These are phyloP conservation scores for Syzygium malaccense DNA, from an alignment of 441 rosid species.

Conservation along the genomic window DNA sequence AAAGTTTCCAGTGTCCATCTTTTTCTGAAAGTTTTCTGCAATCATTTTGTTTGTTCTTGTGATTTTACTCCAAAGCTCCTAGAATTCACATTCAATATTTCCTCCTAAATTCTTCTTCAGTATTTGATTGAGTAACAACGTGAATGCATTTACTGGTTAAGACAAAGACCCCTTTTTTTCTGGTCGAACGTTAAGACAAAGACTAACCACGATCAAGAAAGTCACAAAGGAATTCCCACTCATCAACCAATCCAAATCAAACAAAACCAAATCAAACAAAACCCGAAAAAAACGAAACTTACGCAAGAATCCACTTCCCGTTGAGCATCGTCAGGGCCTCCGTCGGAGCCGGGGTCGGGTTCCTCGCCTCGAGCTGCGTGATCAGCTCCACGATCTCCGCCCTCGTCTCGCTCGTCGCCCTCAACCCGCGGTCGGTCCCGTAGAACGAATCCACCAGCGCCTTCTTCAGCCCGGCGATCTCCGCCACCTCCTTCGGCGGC, in stretches of 20 bases:
- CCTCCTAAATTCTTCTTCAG: background rate
- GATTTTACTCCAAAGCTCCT: background rate
- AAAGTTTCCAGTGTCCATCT: background rate
- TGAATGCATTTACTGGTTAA: background rate
- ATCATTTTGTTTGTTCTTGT: background rate
- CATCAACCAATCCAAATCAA: background rate
- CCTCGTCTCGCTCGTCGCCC: slow-evolving; percentile 72
- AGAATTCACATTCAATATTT: background rate
- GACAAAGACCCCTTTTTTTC: background rate
- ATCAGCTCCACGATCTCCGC: slow-evolving; percentile 90
- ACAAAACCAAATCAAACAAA: background rate
- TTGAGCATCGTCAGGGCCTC: slow-evolving; percentile 75
- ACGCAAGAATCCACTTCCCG: slow-evolving; percentile 97
- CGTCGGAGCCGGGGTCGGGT: slow-evolving; percentile 83
- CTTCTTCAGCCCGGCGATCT: slow-evolving; percentile 55
- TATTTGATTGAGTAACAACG: background rate
- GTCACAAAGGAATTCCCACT: background rate
- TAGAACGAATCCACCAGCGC: slow-evolving; percentile 62
- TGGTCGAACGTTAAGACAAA: background rate
- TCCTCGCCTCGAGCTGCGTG: slow-evolving; percentile 79
- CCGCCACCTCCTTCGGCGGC: slow-evolving; percentile 25
- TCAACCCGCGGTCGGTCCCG: slow-evolving; percentile 75
- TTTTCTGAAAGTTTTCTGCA: background rate
- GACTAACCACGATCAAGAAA: background rate
- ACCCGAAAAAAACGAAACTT: slow-evolving; percentile 10